Conservation (phyloP, 805 yeast species). For the Sugiyamaella boreocaroliniensis region DNA sequence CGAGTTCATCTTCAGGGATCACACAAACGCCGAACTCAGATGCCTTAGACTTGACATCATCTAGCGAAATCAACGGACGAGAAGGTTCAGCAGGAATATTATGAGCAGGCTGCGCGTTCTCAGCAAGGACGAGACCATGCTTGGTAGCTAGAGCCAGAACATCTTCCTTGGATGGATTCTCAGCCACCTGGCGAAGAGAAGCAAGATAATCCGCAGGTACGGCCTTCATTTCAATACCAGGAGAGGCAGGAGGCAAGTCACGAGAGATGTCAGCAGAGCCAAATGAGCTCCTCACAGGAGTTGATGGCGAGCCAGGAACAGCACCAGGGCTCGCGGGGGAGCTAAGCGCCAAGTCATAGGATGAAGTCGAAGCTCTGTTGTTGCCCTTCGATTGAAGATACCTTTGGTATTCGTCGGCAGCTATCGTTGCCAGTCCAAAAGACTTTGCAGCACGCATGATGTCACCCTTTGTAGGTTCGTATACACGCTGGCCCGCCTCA, state of each 20-base stretch:
- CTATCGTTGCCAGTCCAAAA: slow-evolving; percentile 39
- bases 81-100: background rate
- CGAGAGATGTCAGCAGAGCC: background rate
- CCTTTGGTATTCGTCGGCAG: slow-evolving; percentile 38
- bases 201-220: slow-evolving; percentile 30
- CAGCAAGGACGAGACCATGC: slow-evolving; percentile 19
- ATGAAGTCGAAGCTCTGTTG: background rate
- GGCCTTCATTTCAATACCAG: slow-evolving; percentile 20
- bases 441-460: slow-evolving; percentile 34
- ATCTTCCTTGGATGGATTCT: slow-evolving; percentile 27
- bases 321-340: background rate
- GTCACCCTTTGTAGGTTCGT: slow-evolving; percentile 31
- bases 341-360: background rate
- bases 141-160: slow-evolving; percentile 22
- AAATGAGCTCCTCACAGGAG: slow-evolving; percentile 1
- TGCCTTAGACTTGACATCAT: slow-evolving; percentile 12
- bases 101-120: slow-evolving; percentile 6
- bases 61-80: background rate
- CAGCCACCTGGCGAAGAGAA: slow-evolving; percentile 26
- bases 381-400: slow-evolving; percentile 24
- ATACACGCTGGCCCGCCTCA: slow-evolving; percentile 26
- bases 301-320: background rate
- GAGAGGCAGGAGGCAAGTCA: background rate
- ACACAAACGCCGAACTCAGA: slow-evolving; percentile 17
- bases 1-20: slow-evolving; percentile 9